A percentile compares a stretch with the other conserved stretches of the same genome.
These are phyloP conservation scores for Suhomyces coccinellae DNA, from an alignment of 1,139 yeast species.

Conservation along the genomic window DNA sequence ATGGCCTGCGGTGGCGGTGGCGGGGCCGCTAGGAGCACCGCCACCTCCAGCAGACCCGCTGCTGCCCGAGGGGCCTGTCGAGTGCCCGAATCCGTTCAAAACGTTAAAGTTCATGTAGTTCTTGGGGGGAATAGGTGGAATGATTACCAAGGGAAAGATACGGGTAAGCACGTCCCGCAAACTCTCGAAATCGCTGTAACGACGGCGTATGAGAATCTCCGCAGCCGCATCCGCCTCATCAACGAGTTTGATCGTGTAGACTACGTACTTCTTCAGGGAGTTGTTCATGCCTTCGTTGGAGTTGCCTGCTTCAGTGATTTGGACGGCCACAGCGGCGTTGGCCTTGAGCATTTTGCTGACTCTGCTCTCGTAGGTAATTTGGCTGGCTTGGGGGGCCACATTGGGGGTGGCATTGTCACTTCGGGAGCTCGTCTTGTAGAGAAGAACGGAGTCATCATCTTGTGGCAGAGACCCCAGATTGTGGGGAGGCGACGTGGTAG, in stretches of 20 bases:
- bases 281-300: conserved; percentile 68
- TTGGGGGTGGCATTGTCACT: conserved; percentile 6
- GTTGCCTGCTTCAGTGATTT: conserved; percentile 75
- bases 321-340: conserved; percentile 38
- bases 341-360: conserved; percentile 38
- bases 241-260: conserved; percentile 70
- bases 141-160: conserved; percentile 75
- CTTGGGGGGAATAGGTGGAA: conserved; percentile 96
- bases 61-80: background rate
- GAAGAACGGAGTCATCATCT: conserved; percentile 31
- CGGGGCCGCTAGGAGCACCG: conserved; percentile 7
- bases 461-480: conserved; percentile 11
- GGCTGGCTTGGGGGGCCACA: conserved; percentile 28
- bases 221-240: conserved; percentile 33
- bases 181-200: conserved; percentile 91
- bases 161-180: conserved; percentile 67
- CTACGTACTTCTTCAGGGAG: conserved; percentile 66
- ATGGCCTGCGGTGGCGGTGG: conserved; percentile 1
- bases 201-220: conserved; percentile 65
- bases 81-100: conserved; percentile 33
- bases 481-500: conserved; percentile 8
- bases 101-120: conserved; percentile 51
- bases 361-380: conserved; percentile 40
- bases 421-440: conserved; percentile 20
- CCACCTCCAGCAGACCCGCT: background rate